Percentiles rank a stretch among this genome's conserved stretches.
phyloP scores from a whole-genome alignment of 495 filamentous ascomycete species.

The Aspergillus asperescens region DNA sequence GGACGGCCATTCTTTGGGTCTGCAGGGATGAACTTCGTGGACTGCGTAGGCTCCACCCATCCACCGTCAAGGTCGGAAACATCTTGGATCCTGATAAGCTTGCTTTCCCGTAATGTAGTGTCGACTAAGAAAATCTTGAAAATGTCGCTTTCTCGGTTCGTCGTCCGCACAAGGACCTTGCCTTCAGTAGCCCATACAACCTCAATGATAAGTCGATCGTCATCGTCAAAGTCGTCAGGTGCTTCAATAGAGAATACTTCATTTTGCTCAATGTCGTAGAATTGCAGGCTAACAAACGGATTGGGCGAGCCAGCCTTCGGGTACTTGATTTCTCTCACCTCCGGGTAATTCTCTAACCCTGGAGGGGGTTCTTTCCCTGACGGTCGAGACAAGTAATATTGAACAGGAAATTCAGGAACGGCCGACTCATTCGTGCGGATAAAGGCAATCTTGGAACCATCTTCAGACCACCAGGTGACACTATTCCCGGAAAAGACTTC shows the following conservation, averaged over 20 bases:
- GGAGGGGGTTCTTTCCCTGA: slow-evolving; percentile 65
- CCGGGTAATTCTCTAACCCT: slow-evolving; percentile 85
- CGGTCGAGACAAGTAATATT: slow-evolving; percentile 86
- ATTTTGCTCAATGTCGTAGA: slow-evolving; percentile 78
- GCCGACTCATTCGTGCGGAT: slow-evolving; percentile 85
- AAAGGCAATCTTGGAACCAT: slow-evolving; percentile 84
- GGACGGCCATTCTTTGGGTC: slow-evolving; percentile 70
- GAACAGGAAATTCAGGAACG: slow-evolving; percentile 89
- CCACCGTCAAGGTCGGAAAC: slow-evolving; percentile 82
- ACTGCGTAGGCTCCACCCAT: slow-evolving; percentile 93
- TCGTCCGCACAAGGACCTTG: slow-evolving; percentile 80
- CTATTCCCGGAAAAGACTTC: slow-evolving; percentile 79
- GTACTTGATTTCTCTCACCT: slow-evolving; percentile 89
- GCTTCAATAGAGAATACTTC: slow-evolving; percentile 77
- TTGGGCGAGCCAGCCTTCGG: slow-evolving; percentile 94
- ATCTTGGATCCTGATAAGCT: slow-evolving; percentile 70
- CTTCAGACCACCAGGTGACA: slow-evolving; percentile 90
- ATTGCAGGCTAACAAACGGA: slow-evolving; percentile 77
- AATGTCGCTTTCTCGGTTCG: slow-evolving; percentile 89
- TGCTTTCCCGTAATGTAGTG: slow-evolving; percentile 66
- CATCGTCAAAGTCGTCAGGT: slow-evolving; percentile 68
- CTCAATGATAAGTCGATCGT: slow-evolving; percentile 87
- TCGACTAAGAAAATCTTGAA: slow-evolving; percentile 83
- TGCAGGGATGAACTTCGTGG: slow-evolving; percentile 80
- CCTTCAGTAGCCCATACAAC: slow-evolving; percentile 79